Evolutionary conservation across 257 asterid genomes (phyloP).

Genomic region (Scutellaria baicalensis): DNA sequence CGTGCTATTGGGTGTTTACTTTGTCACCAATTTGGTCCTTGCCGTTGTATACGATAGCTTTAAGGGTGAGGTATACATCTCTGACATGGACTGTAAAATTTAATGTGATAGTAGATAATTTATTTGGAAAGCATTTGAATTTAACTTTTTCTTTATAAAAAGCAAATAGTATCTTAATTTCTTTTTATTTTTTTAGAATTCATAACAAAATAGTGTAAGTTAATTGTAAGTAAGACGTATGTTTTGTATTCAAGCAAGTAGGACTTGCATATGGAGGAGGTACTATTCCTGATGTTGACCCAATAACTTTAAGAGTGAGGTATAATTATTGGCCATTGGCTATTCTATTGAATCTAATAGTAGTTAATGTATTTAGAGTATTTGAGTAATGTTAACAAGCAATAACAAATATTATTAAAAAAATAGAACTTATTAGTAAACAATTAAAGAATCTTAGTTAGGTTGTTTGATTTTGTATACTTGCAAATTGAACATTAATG

Average conservation of each 20-base stretch:
- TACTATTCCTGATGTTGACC: slow-evolving; percentile 27
- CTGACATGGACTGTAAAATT: neutral
- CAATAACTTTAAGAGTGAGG: slow-evolving; percentile 58
- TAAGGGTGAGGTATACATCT: slow-evolving; percentile 70
- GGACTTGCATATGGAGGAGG: neutral
- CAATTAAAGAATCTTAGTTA: neutral
- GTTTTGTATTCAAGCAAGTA: neutral
- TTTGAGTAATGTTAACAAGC: neutral
- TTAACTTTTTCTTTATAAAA: neutral
- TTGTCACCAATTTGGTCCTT: slow-evolving; percentile 95
- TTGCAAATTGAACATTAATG: neutral
- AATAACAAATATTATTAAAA: neutral
- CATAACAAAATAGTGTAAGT: neutral
- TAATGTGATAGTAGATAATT: neutral
- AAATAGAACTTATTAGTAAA: neutral
- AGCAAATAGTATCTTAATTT: neutral
- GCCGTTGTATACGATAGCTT: slow-evolving; percentile 99
- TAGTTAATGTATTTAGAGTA: neutral
- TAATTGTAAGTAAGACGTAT: neutral
- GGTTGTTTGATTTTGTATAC: neutral
- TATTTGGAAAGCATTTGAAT: slow-evolving; percentile 1
- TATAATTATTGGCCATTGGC: neutral
- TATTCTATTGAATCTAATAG: neutral
- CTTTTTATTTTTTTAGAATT: too few species aligned
- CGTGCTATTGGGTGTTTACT: slow-evolving; percentile 93